Percentiles rank a stretch among this genome's conserved stretches.
Conservation (phyloP, 208 protist species). For the Acanthamoeba triangularis region DNA sequence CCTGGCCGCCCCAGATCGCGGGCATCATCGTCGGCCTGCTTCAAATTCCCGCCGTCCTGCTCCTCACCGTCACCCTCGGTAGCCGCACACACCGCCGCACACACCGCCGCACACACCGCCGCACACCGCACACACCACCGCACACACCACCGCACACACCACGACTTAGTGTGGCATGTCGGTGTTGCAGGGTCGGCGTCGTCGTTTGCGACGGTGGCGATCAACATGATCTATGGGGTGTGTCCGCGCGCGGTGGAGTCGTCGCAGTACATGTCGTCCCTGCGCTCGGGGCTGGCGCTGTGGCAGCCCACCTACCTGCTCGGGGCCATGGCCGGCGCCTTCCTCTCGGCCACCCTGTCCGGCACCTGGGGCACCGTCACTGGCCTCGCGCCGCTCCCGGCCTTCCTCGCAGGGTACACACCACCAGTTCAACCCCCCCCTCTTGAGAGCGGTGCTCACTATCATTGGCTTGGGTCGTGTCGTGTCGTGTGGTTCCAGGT, state of each 20-base stretch:
- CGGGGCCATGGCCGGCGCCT: neutral
- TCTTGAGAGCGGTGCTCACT: too few relatives aligned
- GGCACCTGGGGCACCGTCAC: neutral
- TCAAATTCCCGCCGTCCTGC: constrained; percentile 9
- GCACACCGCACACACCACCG: neutral
- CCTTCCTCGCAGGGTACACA: neutral
- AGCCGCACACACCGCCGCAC: too few relatives aligned
- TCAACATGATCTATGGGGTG: neutral
- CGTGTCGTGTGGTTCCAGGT: neutral
- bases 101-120: too few relatives aligned
- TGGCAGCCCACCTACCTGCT: constrained; percentile 46
- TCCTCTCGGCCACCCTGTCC: constrained; percentile 26
- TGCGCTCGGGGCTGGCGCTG: neutral
- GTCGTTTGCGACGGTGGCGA: constrained; percentile 35
- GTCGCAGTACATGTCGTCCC: neutral
- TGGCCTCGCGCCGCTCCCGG: neutral
- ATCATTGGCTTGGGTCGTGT: too few relatives aligned
- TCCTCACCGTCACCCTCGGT: constrained; percentile 32
- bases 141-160: neutral
- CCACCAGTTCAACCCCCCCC: neutral
- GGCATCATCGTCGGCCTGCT: constrained; percentile 46
- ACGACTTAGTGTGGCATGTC: neutral
- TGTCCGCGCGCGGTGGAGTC: neutral
- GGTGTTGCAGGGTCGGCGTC: neutral
- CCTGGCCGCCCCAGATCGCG: constrained; percentile 47